A percentile compares a stretch with the other conserved stretches of the same genome.
These are phyloP conservation scores for Botryobasidium botryosum DNA, from an alignment of 768 basidiomycete genomes.

Conservation along the genomic window DNA sequence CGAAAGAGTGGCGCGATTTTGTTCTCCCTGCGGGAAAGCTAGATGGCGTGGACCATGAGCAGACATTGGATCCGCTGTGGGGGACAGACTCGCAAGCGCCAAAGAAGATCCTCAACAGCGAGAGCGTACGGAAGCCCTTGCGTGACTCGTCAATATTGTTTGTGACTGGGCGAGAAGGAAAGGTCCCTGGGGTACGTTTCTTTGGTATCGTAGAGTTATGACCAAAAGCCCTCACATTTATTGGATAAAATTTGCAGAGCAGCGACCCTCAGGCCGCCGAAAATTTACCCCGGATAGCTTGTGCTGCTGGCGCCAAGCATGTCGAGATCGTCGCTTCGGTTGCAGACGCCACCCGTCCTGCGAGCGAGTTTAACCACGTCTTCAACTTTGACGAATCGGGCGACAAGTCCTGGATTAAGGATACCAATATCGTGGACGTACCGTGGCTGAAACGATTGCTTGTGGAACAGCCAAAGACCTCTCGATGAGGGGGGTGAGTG, in stretches of 20 bases:
- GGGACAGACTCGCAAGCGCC: background rate
- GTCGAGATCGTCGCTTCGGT: background rate
- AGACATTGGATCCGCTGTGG: background rate
- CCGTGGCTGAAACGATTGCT: too few relatives aligned
- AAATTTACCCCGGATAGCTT: background rate
- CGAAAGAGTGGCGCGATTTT: background rate
- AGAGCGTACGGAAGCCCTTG: background rate
- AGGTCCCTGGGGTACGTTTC: too few relatives aligned
- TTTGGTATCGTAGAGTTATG: too few relatives aligned
- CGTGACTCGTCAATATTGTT: too few relatives aligned
- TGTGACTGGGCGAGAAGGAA: too few relatives aligned
- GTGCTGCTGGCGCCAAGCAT: background rate
- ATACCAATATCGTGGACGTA: too few relatives aligned
- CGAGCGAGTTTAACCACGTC: too few relatives aligned
- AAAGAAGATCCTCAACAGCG: background rate
- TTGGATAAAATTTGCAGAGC: background rate
- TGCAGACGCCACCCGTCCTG: background rate
- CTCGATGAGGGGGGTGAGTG: too few relatives aligned
- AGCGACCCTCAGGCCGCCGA: background rate
- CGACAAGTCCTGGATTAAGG: too few relatives aligned
- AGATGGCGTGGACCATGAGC: background rate
- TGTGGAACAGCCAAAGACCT: too few relatives aligned
- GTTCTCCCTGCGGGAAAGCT: constrained; percentile 2
- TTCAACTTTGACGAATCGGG: too few relatives aligned
- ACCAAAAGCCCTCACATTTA: background rate